These are phyloP conservation scores for Populus hybrid DNA, from an alignment of 441 rosid species.

Conservation along the genomic window DNA sequence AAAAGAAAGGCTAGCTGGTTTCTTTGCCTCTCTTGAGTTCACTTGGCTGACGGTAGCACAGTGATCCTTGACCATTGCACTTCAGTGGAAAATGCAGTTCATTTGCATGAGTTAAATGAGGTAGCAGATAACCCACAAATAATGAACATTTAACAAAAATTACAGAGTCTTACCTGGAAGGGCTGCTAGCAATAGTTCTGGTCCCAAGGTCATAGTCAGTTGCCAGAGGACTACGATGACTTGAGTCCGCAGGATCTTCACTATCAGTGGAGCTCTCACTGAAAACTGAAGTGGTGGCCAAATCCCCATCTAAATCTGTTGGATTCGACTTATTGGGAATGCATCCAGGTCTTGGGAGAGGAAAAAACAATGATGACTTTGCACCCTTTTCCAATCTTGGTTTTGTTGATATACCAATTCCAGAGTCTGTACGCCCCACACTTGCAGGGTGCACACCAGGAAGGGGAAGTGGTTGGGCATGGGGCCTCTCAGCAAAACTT, in stretches of 20 bases:
- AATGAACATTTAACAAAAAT: not conserved
- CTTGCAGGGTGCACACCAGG: constrained; percentile 36
- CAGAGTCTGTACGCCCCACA: constrained; percentile 41
- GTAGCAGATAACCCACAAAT: not conserved
- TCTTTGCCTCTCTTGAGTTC: constrained; percentile 52
- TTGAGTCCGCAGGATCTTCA: constrained; percentile 53
- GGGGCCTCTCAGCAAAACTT: constrained; percentile 63
- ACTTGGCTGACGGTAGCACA: constrained; percentile 36
- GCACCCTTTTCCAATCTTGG: constrained; percentile 34
- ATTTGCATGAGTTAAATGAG: constrained; percentile 15
- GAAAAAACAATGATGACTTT: constrained; percentile 41
- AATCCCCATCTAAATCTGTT: constrained; percentile 51
- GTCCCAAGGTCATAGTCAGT: constrained; percentile 54
- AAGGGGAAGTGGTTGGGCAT: constrained; percentile 73
- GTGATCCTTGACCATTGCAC: constrained; percentile 53
- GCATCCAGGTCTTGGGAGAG: constrained; percentile 56
- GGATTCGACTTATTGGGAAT: constrained; percentile 33
- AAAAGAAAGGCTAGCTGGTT: constrained; percentile 46
- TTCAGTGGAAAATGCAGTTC: constrained; percentile 22
- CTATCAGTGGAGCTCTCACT: constrained; percentile 55
- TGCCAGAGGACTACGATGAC: constrained; percentile 48
- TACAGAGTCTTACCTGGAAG: constrained; percentile 50
- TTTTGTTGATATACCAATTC: constrained; percentile 37
- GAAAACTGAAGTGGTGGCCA: constrained; percentile 52
- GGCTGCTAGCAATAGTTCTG: constrained; percentile 53